phyloP scores from a whole-genome alignment of 176 grass and related monocot species.

The Triticum monococcum region DNA sequence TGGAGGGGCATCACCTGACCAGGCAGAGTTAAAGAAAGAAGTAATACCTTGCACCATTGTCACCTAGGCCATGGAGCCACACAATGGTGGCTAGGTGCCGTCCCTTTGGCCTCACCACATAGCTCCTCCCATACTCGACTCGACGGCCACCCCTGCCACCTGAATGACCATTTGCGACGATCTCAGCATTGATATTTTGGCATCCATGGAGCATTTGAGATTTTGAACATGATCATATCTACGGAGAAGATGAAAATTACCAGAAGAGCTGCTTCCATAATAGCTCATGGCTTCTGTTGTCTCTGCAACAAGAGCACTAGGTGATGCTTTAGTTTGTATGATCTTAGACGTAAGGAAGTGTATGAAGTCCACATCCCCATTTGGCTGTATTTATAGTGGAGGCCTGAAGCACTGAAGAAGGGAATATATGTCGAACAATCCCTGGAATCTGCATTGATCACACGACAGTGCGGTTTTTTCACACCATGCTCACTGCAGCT shows the following conservation, averaged over 20 bases:
- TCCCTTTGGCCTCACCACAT: conserved; percentile 93
- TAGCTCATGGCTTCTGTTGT: conserved; percentile 59
- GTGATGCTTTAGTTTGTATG: conserved; percentile 16
- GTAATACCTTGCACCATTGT: conserved; percentile 76
- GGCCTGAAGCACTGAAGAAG: conserved; percentile 22
- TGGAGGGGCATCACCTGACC: background rate
- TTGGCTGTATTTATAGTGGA: conserved; percentile 69
- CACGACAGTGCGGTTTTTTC: conserved; percentile 35
- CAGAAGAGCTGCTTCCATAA: conserved; percentile 77
- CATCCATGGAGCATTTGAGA: background rate
- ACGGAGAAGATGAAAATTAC: conserved; percentile 40
- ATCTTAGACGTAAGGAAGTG: conserved; percentile 21
- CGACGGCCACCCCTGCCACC: conserved; percentile 42
- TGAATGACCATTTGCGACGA: conserved; percentile 40
- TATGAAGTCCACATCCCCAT: conserved; percentile 38
- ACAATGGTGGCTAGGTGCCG: conserved; percentile 77
- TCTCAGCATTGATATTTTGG: conserved; percentile 6
- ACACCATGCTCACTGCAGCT: conserved; percentile 17
- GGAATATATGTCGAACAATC: conserved; percentile 44
- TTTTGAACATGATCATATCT: conserved; percentile 15
- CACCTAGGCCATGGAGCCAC: conserved; percentile 87
- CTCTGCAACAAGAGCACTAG: conserved; percentile 23
- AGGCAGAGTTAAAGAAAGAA: background rate
- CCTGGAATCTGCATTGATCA: conserved; percentile 50
- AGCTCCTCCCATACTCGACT: conserved; percentile 71